phyloP scores from a whole-genome alignment of 225 moss, liverwort and hornwort genomes.

The Pleurozium schreberi region DNA sequence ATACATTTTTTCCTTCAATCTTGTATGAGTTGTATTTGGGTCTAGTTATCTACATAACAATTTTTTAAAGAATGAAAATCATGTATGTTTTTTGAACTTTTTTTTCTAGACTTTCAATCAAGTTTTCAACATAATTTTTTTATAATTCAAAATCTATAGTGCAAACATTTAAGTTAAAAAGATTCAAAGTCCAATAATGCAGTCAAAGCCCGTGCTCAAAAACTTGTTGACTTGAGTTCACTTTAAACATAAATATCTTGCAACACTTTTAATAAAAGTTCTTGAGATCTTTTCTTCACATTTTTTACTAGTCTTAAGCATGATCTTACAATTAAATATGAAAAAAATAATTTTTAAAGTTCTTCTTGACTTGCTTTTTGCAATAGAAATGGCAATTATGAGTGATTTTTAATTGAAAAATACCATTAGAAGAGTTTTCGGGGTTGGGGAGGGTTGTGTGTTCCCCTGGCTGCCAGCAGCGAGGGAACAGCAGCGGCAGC shows the following conservation, averaged over 20 bases:
- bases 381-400: not conserved
- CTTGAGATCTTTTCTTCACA: not conserved
- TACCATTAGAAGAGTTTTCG: fast-evolving
- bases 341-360: not conserved
- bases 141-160: too few species aligned
- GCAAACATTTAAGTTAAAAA: too few species aligned
- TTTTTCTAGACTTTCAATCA: too few species aligned
- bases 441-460: too few species aligned
- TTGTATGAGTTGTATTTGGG: too few species aligned
- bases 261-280: not conserved
- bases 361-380: not conserved
- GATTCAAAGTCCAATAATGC: too few species aligned
- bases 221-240: not conserved
- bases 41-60: fast-evolving
- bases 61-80: not conserved
- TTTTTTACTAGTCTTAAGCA: not conserved
- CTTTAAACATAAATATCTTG: not conserved
- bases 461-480: too few species aligned
- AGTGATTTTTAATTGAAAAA: not conserved
- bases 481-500: too few species aligned
- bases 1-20: not conserved
- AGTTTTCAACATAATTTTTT: too few species aligned
- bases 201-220: too few species aligned
- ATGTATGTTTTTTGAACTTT: too few species aligned
- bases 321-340: too few species aligned